These are phyloP conservation scores for Trichoderma koningii DNA, from an alignment of 2,329 filamentous ascomycete species.

Conservation along the genomic window DNA sequence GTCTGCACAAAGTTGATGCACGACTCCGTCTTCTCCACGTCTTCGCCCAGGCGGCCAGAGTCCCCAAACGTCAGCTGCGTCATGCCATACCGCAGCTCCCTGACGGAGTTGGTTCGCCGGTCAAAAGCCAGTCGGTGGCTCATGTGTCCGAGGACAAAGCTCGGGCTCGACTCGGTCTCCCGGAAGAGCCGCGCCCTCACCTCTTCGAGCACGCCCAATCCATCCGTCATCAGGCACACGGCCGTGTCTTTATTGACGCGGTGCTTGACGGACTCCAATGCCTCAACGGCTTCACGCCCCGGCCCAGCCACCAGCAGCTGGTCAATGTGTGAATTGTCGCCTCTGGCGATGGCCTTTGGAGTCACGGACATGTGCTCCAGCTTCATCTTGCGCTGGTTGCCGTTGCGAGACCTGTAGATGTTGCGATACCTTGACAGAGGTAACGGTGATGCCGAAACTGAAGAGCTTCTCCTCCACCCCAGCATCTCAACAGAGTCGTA, in stretches of 20 bases:
- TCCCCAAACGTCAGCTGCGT: conserved; percentile 37
- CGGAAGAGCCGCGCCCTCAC: conserved; percentile 72
- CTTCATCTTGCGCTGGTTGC: conserved; percentile 30
- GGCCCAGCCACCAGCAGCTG: conserved; percentile 68
- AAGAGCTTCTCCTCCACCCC: conserved; percentile 33
- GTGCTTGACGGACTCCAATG: conserved; percentile 62
- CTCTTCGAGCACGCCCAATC: conserved; percentile 80
- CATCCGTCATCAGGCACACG: conserved; percentile 76
- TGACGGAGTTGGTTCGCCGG: conserved; percentile 44
- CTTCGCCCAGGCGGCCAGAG: conserved; percentile 20
- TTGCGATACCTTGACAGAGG: conserved; percentile 38
- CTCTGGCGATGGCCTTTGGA: conserved; percentile 22
- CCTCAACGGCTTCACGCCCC: conserved; percentile 56
- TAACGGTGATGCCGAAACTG: not conserved
- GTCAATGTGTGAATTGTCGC: conserved; percentile 59
- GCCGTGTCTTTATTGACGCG: conserved; percentile 70
- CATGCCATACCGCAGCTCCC: conserved; percentile 41
- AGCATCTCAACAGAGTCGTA: conserved; percentile 46
- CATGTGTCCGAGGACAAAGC: conserved; percentile 71
- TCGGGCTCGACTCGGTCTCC: conserved; percentile 63
- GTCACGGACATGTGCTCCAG: conserved; percentile 33
- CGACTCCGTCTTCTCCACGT: conserved; percentile 30
- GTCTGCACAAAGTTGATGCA: conserved; percentile 33
- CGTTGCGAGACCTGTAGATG: conserved; percentile 34
- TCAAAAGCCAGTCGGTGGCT: conserved; percentile 50